A percentile compares a stretch with the other conserved stretches of the same genome.
phyloP scores from a whole-genome alignment of 495 filamentous ascomycete genomes.

The Penicillium robsamsonii region DNA sequence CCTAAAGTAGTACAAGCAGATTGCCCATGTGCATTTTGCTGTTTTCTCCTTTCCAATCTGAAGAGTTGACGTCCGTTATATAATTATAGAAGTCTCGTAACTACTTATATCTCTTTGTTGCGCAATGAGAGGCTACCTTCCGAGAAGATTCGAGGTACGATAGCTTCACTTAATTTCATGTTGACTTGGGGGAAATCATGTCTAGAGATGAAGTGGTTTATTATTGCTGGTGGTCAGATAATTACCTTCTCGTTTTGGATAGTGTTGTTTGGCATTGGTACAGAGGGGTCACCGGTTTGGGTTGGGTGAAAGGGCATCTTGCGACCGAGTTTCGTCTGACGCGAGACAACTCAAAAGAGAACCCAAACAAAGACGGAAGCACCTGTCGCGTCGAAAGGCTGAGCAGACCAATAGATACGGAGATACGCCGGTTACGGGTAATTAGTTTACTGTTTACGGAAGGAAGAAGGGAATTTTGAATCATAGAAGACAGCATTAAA shows the following conservation, averaged over 20 bases:
- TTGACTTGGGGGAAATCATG: neutral
- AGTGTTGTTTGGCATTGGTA: no score
- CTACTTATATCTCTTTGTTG: neutral
- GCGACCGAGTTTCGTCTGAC: neutral
- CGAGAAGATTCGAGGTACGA: neutral
- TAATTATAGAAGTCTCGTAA: neutral
- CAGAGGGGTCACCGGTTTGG: no score
- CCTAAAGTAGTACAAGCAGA: neutral
- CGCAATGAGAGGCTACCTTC: neutral
- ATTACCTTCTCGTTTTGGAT: no score
- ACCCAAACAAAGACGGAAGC: neutral
- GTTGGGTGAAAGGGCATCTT: neutral
- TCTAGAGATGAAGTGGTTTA: neutral
- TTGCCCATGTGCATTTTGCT: neutral
- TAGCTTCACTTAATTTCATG: neutral
- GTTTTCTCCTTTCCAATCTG: neutral
- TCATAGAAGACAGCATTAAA: constrained; percentile 36
- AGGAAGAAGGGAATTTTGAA: constrained; percentile 4
- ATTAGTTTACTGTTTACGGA: neutral
- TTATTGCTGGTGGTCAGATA: neutral
- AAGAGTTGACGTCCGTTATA: neutral
- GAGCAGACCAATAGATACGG: neutral
- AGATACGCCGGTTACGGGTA: neutral
- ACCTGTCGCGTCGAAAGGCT: neutral
- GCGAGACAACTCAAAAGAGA: neutral